These are phyloP conservation scores for Polygonum maritimum DNA, from an alignment of 148 eudicot species.

Conservation along the genomic window DNA sequence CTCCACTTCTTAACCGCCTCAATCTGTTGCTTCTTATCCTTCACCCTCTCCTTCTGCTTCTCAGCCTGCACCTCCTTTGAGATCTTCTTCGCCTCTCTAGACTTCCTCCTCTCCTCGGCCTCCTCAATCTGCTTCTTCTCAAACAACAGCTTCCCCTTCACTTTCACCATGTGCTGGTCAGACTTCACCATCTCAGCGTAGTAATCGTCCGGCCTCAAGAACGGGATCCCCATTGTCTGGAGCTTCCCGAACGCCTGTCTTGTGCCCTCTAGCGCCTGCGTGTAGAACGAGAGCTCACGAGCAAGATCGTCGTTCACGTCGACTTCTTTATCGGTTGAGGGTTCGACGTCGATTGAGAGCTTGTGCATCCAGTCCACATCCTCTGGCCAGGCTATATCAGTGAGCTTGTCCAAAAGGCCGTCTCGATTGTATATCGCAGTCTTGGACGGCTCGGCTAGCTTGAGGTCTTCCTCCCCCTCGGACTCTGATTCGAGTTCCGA, in stretches of 20 bases:
- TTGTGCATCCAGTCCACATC: conserved; percentile 62
- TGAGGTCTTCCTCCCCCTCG: conserved; percentile 41
- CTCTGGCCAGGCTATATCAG: conserved; percentile 69
- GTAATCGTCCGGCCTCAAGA: conserved; percentile 72
- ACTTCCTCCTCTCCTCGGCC: conserved; percentile 86
- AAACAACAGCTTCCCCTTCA: conserved; percentile 56
- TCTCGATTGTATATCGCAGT: conserved; percentile 58
- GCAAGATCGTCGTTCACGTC: conserved; percentile 84
- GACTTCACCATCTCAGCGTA: conserved; percentile 95
- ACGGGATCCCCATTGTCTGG: conserved; percentile 55
- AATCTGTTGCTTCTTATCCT: conserved; percentile 72
- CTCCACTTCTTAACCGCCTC: conserved; percentile 98
- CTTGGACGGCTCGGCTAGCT: conserved; percentile 61
- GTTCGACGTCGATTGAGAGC: conserved; percentile 50
- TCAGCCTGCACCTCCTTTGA: conserved; percentile 78
- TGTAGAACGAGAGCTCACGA: conserved; percentile 70
- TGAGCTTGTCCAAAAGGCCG: conserved; percentile 65
- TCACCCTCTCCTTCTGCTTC: conserved; percentile 67
- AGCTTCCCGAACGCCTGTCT: conserved; percentile 68
- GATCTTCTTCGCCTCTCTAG: conserved; percentile 68
- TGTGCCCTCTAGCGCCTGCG: conserved; percentile 78
- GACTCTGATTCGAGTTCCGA: conserved; percentile 39
- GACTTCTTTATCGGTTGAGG: conserved; percentile 41
- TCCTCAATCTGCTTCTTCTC: conserved; percentile 79
- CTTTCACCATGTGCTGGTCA: conserved; percentile 80